Conservation (phyloP, 176 grass and related monocot species). For the Chloris gayana region DNA sequence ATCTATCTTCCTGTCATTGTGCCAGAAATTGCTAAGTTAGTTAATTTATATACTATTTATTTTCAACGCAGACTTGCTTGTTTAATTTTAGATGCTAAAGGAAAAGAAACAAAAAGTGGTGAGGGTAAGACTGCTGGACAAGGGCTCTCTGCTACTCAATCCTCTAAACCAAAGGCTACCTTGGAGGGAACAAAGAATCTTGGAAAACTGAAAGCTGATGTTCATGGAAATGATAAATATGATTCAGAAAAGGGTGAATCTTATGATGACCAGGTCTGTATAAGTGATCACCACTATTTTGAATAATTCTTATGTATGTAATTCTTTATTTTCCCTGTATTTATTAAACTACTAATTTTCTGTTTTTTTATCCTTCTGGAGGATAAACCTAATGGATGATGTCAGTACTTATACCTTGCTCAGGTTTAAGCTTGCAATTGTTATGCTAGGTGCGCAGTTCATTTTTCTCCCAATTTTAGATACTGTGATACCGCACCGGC, state of each 20-base stretch:
- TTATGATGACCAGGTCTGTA: conserved; percentile 50
- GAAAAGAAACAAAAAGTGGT: conserved; percentile 41
- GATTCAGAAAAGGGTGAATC: conserved; percentile 37
- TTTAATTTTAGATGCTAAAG: conserved; percentile 48
- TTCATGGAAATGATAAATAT: conserved; percentile 27
- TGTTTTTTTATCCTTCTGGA: neutral
- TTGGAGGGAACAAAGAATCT: conserved; percentile 33
- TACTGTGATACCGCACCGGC: no score
- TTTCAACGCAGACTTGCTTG: conserved; percentile 16
- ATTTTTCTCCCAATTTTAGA: neutral
- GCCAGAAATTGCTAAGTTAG: neutral
- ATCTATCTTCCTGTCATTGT: neutral
- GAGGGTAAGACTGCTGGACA: conserved; percentile 30
- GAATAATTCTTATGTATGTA: neutral
- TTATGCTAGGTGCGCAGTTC: neutral
- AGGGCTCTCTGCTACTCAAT: conserved; percentile 11
- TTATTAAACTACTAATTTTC: neutral
- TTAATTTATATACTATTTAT: neutral
- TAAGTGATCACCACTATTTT: neutral
- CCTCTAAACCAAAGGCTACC: conserved; percentile 25
- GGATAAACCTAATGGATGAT: neutral
- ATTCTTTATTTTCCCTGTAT: conserved; percentile 14
- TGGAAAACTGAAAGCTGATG: conserved; percentile 39
- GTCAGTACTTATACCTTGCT: neutral
- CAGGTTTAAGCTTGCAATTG: conserved; percentile 14